Evolutionary conservation across 2,329 filamentous ascomycete species (phyloP), one percentile per base, ranked within the genome.

Genomic region (Cyphellophora attinorum): DNA sequence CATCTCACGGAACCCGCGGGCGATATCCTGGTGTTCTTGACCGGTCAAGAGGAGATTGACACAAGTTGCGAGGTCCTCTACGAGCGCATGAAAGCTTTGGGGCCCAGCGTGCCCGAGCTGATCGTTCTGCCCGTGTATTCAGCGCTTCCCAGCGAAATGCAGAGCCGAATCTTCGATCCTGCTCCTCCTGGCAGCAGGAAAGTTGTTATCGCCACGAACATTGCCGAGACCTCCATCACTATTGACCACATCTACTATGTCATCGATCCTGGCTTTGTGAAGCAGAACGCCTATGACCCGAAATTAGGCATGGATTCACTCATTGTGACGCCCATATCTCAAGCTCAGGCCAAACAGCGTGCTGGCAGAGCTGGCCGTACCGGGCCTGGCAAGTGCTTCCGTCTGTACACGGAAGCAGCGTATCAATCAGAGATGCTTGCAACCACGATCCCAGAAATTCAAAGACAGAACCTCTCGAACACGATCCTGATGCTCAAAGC

Each of bases 201-300:
- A 59, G 86, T 96, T 2, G 85, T 98, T 39, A 93, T 98, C 54
- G 91, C 91, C 2, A 98, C 91, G 21, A 98, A 98, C 50, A 98
- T 98, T 52, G 91, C 91, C 1, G 91, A 98, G 55, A 98, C 91
- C 0, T 94, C 85, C 35, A 91, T 98, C 53, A 98, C 91, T 0
- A 96, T 98, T 45, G 91, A 98, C 54, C 83, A 89, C 31, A 94
- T 98, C 46, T 95, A 89, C 63, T 96, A 93, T 53, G 93, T 98
- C 12, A 79, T 98, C 11, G 91, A 98, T 51, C 88, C 91, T 2
- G 91, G 91, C 2, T 98, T 96, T 48, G 89, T 95, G 41, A 98
- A 98, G 64, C 88, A 96, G 55, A 95, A 91, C 48, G 88, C 85
- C 2, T 98, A 95, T 54, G 89, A 98, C 53, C 84, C 89, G 1